Conservation (phyloP, 768 basidiomycete genomes). For the Suillus subalutaceus region DNA sequence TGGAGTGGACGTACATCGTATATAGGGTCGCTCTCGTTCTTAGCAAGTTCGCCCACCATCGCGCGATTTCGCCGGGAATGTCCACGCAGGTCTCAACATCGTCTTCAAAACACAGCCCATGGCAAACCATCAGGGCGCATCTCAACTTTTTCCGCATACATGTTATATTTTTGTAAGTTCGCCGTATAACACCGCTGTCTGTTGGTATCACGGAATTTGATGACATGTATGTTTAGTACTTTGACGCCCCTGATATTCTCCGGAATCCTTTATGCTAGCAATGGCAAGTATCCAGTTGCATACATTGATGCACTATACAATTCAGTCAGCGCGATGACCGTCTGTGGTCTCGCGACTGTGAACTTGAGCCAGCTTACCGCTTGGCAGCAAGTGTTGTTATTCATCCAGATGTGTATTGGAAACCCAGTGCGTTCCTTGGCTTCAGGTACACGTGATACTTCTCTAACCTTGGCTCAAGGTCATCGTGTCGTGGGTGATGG, state of each 20-base stretch:
- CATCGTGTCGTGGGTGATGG: conserved; percentile 81
- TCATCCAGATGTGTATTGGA: conserved; percentile 79
- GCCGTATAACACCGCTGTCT: background rate
- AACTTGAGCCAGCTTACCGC: conserved; percentile 68
- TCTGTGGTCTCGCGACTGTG: conserved; percentile 74
- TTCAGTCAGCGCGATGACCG: conserved; percentile 76
- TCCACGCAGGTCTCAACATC: background rate
- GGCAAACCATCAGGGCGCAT: conserved; percentile 39
- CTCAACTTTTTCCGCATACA: conserved; percentile 74
- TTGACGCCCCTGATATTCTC: conserved; percentile 81
- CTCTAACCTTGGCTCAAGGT: conserved; percentile 46
- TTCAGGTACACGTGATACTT: background rate
- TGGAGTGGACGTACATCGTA: background rate
- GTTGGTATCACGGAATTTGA: background rate
- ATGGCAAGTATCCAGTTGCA: conserved; percentile 68
- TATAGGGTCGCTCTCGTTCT: background rate
- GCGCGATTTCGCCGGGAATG: background rate
- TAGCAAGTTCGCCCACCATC: background rate
- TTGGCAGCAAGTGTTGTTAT: conserved; percentile 72
- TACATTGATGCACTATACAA: conserved; percentile 82
- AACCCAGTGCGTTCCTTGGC: conserved; percentile 59
- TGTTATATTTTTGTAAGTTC: conserved; percentile 60
- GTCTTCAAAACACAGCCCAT: conserved; percentile 16
- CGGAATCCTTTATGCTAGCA: conserved; percentile 80
- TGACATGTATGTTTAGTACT: conserved; percentile 46